phyloP scores from a whole-genome alignment of 2,329 filamentous ascomycete species.

The Didymella pinodella region DNA sequence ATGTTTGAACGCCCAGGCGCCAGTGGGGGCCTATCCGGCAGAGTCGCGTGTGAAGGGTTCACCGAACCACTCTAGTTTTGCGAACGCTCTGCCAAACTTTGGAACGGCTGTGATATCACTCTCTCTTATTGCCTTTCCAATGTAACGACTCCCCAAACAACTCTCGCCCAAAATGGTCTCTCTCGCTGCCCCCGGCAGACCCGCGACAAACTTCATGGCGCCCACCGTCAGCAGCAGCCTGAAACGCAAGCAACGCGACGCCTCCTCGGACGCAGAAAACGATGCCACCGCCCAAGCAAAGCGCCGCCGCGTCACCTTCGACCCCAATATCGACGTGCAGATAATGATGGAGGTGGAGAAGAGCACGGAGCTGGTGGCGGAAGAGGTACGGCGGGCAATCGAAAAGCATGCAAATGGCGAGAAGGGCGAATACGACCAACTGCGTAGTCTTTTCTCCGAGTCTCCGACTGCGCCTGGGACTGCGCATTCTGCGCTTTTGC shows the following conservation, averaged over 20 bases:
- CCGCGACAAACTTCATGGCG: slow-evolving; percentile 36
- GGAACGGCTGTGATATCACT: background rate
- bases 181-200: slow-evolving; percentile 45
- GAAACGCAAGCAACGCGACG: slow-evolving; percentile 49
- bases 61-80: slow-evolving; percentile 16
- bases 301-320: slow-evolving; percentile 58
- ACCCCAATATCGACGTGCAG: slow-evolving; percentile 57
- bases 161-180: slow-evolving; percentile 47
- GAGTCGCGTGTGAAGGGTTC: slow-evolving; percentile 23
- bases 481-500: slow-evolving; percentile 61
- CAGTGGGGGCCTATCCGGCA: slow-evolving; percentile 13
- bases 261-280: slow-evolving; percentile 44
- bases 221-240: slow-evolving; percentile 44
- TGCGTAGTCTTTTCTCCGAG: slow-evolving; percentile 62
- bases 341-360: slow-evolving; percentile 59
- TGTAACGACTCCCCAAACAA: slow-evolving; percentile 35
- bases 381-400: slow-evolving; percentile 67
- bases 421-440: slow-evolving; percentile 63
- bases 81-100: slow-evolving; percentile 6
- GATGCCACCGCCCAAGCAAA: slow-evolving; percentile 51
- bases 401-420: slow-evolving; percentile 62
- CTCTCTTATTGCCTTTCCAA: slow-evolving; percentile 27
- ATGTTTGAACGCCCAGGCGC: slow-evolving; percentile 19
- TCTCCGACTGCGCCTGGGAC: slow-evolving; percentile 58
- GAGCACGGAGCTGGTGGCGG: slow-evolving; percentile 64